phyloP scores from a whole-genome alignment of 73 alveolate genomes.

The Halteria grandinella region DNA sequence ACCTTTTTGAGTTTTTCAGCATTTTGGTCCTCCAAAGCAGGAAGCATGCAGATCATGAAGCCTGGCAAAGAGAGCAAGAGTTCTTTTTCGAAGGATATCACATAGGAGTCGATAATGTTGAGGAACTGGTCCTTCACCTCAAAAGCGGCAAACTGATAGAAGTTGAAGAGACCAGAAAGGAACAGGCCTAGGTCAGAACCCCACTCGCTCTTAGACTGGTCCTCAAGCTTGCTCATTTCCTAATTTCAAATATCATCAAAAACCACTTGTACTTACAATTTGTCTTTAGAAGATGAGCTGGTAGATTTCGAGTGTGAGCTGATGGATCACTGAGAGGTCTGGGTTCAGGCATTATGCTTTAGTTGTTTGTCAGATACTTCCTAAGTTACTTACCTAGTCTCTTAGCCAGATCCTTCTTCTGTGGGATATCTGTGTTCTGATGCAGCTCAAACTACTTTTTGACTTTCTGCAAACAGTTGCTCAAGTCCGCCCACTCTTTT shows the following conservation, averaged over 20 bases:
- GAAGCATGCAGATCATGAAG: conserved; percentile 86
- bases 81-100: conserved; percentile 78
- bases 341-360: conserved; percentile 90
- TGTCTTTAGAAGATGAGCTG: conserved; percentile 65
- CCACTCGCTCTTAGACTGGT: no score
- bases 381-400: conserved; percentile 36
- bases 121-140: conserved; percentile 86
- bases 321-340: conserved; percentile 72
- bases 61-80: conserved; percentile 83
- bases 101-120: conserved; percentile 75
- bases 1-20: conserved; percentile 73
- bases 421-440: conserved; percentile 51
- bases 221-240: no score
- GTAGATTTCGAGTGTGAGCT: conserved; percentile 66
- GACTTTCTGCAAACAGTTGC: conserved; percentile 65
- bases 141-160: conserved; percentile 86
- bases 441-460: conserved; percentile 54
- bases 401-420: conserved; percentile 64
- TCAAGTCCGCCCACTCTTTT: conserved; percentile 72
- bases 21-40: conserved; percentile 92
- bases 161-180: conserved; percentile 88
- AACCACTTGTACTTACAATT: conserved; percentile 60
- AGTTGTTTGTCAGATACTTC: not conserved
- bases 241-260: no score
- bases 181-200: conserved; percentile 90